Evolutionary conservation across 257 asterid genomes (phyloP).

Genomic region (Henckelia pumila): DNA sequence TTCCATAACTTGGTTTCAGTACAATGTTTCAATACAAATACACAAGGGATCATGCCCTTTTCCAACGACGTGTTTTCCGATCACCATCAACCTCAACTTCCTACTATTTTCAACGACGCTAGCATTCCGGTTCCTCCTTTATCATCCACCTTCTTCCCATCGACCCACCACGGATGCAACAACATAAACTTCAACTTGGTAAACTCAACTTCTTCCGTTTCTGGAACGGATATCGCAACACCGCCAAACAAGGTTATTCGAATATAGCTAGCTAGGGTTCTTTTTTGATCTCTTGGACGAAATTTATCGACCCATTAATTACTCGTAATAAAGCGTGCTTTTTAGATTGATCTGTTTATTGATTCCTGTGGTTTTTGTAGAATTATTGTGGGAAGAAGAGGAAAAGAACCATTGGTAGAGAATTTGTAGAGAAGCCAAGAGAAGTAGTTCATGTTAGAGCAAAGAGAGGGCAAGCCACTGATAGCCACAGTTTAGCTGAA

Average conservation of each 20-base stretch:
- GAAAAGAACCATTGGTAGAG: constrained; percentile 46
- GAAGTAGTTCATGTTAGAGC: constrained; percentile 99
- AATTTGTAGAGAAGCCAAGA: constrained; percentile 47
- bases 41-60: constrained; percentile 35
- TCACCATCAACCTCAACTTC: constrained; percentile 37
- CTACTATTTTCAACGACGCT: constrained; percentile 29
- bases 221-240: constrained; percentile 31
- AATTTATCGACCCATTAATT: constrained; percentile 4
- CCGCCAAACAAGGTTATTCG: constrained; percentile 31
- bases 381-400: constrained; percentile 60
- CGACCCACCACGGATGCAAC: constrained; percentile 30
- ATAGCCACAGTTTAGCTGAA: constrained; percentile 96
- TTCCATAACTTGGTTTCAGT: constrained; percentile 41
- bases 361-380: constrained; percentile 27
- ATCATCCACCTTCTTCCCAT: constrained; percentile 40
- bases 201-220: constrained; percentile 32
- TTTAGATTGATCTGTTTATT: not conserved
- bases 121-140: constrained; percentile 33
- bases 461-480: constrained; percentile 98
- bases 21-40: constrained; percentile 37
- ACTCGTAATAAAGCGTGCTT: not conserved
- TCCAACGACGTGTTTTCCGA: constrained; percentile 32
- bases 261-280: constrained; percentile 24
- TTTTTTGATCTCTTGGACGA: not conserved
- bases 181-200: constrained; percentile 24